A percentile compares a stretch with the other conserved stretches of the same genome.
These are phyloP conservation scores for Teratosphaeria nubilosa DNA, from an alignment of 2,329 filamentous ascomycete species.

Conservation along the genomic window DNA sequence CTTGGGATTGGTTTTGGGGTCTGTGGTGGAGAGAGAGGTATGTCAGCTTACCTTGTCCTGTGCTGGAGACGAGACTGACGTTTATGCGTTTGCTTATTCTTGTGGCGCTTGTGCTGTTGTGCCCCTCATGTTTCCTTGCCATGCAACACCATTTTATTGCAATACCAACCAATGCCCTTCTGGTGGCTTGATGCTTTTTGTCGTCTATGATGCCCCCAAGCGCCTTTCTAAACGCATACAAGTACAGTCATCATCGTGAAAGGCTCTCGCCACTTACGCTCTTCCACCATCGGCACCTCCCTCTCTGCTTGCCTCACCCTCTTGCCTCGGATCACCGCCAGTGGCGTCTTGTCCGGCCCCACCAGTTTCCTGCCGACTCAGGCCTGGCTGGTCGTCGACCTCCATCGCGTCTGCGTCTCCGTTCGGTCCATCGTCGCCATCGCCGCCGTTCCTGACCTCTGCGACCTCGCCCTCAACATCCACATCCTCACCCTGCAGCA, in stretches of 20 bases:
- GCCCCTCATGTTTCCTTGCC: not conserved
- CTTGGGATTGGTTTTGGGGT: constrained; percentile 33
- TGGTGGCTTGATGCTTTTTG: not conserved
- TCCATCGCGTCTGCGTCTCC: constrained; percentile 44
- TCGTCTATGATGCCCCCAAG: not conserved
- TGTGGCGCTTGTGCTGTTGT: not conserved
- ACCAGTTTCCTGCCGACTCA: constrained; percentile 56
- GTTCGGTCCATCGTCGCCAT: constrained; percentile 46
- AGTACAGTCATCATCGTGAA: not conserved
- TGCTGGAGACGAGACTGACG: not conserved
- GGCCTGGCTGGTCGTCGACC: constrained; percentile 62
- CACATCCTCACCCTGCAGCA: constrained; percentile 83
- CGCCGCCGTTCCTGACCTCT: constrained; percentile 26
- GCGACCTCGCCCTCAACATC: constrained; percentile 63
- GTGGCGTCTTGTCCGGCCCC: constrained; percentile 81
- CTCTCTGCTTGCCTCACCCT: constrained; percentile 78
- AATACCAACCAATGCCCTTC: not conserved
- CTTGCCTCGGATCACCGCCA: constrained; percentile 81
- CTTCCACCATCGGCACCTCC: constrained; percentile 92
- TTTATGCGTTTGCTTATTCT: not conserved
- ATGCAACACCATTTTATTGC: not conserved
- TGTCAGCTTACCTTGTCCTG: constrained; percentile 13
- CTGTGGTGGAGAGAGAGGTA: constrained; percentile 32
- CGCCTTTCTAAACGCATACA: constrained; percentile 7
- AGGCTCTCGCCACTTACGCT: constrained; percentile 71